These are phyloP conservation scores for Hypsizygus marmoreus DNA, from an alignment of 768 basidiomycete species.

Conservation along the genomic window DNA sequence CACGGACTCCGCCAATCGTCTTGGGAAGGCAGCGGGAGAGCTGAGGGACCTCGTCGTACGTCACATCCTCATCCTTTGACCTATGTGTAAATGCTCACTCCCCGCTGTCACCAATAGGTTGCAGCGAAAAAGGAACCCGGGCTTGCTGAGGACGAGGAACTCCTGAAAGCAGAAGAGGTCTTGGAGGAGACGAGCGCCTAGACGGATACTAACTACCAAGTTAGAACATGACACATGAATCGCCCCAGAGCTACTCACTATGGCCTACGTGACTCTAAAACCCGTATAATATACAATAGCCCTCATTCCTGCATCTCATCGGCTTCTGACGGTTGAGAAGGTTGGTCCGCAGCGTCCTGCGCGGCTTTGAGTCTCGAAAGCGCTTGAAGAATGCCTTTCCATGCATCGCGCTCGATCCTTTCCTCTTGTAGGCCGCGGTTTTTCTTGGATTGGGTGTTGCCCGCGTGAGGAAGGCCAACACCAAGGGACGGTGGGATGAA, in stretches of 20 bases:
- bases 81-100: constrained; percentile 8
- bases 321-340: constrained; percentile 14
- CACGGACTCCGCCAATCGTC: constrained; percentile 58
- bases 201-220: constrained; percentile 6
- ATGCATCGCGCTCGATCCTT: constrained; percentile 73
- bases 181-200: constrained; percentile 55
- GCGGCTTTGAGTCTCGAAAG: constrained; percentile 61
- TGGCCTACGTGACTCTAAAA: constrained; percentile 9
- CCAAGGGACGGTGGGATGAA: constrained; percentile 81
- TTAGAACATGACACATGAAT: constrained; percentile 8
- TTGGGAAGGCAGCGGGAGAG: constrained; percentile 64
- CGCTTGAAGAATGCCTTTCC: constrained; percentile 72
- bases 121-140: constrained; percentile 44
- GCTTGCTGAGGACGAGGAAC: constrained; percentile 42
- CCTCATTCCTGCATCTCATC: constrained; percentile 25
- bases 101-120: constrained; percentile 31
- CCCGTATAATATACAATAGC: constrained; percentile 1
- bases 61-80: constrained; percentile 23
- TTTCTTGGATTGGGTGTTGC: constrained; percentile 33
- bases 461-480: constrained; percentile 62
- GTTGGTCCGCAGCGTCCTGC: constrained; percentile 27
- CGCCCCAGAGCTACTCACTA: constrained; percentile 1
- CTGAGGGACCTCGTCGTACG: constrained; percentile 70
- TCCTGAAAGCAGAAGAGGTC: constrained; percentile 59
- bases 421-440: constrained; percentile 77